phyloP scores from a whole-genome alignment of 2,329 filamentous ascomycete genomes.

The Cladophialophora psammophila region DNA sequence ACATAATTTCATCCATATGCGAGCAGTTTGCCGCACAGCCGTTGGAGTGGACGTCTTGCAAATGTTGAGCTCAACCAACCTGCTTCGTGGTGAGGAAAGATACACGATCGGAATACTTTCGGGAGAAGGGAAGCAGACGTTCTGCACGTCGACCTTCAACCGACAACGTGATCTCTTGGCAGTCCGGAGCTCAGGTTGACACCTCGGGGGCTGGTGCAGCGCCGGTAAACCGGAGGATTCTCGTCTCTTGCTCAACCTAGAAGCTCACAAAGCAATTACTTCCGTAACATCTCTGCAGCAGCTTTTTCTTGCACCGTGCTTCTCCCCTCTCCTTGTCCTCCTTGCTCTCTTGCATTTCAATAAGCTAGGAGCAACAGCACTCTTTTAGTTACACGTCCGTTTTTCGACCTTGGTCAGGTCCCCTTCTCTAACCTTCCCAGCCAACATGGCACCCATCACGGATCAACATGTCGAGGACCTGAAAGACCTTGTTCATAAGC shows the following conservation, averaged over 20 bases:
- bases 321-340: neutral
- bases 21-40: neutral
- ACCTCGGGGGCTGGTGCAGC: slow-evolving; percentile 2
- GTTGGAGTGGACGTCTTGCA: neutral
- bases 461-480: slow-evolving; percentile 81
- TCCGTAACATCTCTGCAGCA: slow-evolving; percentile 1
- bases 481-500: slow-evolving; percentile 80
- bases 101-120: neutral
- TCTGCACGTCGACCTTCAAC: neutral
- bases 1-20: neutral
- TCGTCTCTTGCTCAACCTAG: neutral
- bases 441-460: slow-evolving; percentile 84
- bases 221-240: slow-evolving; percentile 9
- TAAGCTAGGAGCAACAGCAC: slow-evolving; percentile 14
- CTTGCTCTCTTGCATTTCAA: neutral
- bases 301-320: neutral
- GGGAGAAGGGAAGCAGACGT: neutral
- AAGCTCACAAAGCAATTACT: slow-evolving; percentile 6
- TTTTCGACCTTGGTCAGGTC: slow-evolving; percentile 43
- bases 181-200: neutral
- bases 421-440: slow-evolving; percentile 33
- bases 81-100: neutral
- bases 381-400: slow-evolving; percentile 40
- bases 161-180: neutral
- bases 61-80: neutral